Evolutionary conservation across 257 asterid species (phyloP).

Genomic region (Gynochthodes officinalis): DNA sequence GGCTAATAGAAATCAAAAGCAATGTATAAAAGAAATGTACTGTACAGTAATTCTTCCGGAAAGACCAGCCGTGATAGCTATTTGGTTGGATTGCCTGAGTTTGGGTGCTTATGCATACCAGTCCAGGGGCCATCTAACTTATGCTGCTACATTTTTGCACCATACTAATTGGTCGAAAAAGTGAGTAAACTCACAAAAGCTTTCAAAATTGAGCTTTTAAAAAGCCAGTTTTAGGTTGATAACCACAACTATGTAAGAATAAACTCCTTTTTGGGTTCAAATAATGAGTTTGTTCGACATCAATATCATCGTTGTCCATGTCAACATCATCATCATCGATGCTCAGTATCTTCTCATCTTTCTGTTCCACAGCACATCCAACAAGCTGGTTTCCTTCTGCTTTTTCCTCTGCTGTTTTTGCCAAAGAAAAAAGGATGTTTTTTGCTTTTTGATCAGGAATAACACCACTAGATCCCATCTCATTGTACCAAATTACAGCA

Average conservation of each 20-base stretch:
- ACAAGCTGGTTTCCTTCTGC: constrained; percentile 63
- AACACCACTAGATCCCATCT: constrained; percentile 63
- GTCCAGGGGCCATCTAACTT: background rate
- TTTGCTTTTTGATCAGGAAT: constrained; percentile 85
- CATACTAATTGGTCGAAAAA: background rate
- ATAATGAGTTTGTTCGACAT: background rate
- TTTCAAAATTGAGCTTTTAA: background rate
- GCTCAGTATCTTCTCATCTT: constrained; percentile 8
- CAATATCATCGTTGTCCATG: background rate
- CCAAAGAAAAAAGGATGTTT: constrained; percentile 80
- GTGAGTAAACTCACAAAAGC: background rate
- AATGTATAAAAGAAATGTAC: background rate
- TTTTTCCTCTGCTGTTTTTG: constrained; percentile 73
- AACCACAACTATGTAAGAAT: background rate
- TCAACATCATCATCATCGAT: constrained; percentile 20
- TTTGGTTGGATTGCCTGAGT: background rate
- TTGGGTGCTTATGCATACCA: background rate
- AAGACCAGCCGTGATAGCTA: background rate
- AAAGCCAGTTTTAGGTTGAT: background rate
- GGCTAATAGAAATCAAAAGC: background rate
- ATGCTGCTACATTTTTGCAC: background rate
- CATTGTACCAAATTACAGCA: constrained; percentile 77
- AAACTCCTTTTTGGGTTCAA: constrained; percentile 4
- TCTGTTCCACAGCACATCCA: constrained; percentile 24
- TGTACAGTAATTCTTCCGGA: background rate